Evolutionary conservation across 2,329 filamentous ascomycete genomes (phyloP), one percentile per base, ranked within the genome.

Genomic region (Bipolaris victoriae): DNA sequence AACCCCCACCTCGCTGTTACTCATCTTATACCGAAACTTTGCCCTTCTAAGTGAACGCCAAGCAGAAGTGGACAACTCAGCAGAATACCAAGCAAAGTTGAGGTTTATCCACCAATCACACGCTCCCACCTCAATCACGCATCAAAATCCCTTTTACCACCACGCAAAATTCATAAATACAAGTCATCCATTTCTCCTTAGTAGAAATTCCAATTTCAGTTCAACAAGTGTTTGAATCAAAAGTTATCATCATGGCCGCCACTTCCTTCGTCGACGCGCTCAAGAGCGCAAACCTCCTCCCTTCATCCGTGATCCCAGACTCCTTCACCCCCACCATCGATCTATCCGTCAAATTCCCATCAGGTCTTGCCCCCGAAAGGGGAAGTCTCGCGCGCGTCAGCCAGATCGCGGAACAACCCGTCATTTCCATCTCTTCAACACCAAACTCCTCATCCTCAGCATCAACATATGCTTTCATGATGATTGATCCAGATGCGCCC

Each of bases 401-500:
- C 22, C 60, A 74, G 43, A 65, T 69, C 44, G 65, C 64, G 15
- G 37, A 50, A 1, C 55, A 57, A 9, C 70, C 71, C 11, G 55
- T 16, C 26, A 57, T 68, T 20, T 54, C 53, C 36, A 58, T 69
- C 81, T 36, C 66, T 58, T 5, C 80, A 77, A 45, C 56, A 1
- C 50, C 54, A 7, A 9, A 52, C 20, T 33, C 46, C 9, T 51
- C 57, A 26, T 16, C 45, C 11, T 54, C 58, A 13, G 18, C 54
- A 3, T 15, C 49, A 7, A 61, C 77, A 1, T 85, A 82, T 68
- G 77, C 79, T 35, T 72, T 84, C 49, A 71, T 85, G 60, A 74
- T 85, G 39, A 75, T 84, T 20, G 83, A 85, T 53, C 82, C 83
- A 0, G 83, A 85, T 57, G 83, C 83, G 18, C 83, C 83, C 0